Base-by-base conservation (phyloP, 495 filamentous ascomycete genomes). In the Tuber magnatum region DNA sequence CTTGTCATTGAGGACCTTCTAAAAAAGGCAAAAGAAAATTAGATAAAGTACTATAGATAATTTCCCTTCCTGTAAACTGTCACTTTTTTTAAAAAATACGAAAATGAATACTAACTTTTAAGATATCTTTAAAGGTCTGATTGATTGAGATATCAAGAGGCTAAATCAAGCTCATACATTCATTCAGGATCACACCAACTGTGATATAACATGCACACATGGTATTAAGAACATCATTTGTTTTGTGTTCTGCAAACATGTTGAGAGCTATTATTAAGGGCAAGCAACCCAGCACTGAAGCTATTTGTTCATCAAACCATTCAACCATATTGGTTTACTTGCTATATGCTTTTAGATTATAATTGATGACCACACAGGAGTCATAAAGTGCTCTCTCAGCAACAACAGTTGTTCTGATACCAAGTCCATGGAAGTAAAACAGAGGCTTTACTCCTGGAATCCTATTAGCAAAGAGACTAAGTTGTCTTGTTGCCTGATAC, bases 121-220 rank as follows among this genome's bases (percentile, higher is more conserved):
- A n/a, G n/a, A n/a, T 46, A 68, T 71, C 70, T 51, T 71, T 74
- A 3, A 71, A 22, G 7, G 68, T 41, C 61, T 68, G 44, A 38
- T 70, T 77, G 41, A 77, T 40, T 18, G 75, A 69, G 24, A 74
- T 72, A 32, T 74, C 72, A 5, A 61, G 44, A 2, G 39, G 72
- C 39, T 77, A 70, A 71, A 72, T 51, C 3, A 72, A 5, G 41
- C 41, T 42, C 4, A 10, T 42, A 42, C 41, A 42, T 3, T 10
- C 41, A 16, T 18, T 43, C 39, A 28, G 69, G 56, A 73, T 42
- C 43, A 73, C 68, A 35, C 41, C 43, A 42, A 65, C 42, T 46
- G 44, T 71, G 20, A 75, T 75, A 43, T 75, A 35, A 39, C 71
- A 22, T 8, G 68, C 28, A 24, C 7, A n/a, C 39, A 71, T 40